Evolutionary conservation across 306 rosid genomes (phyloP), one percentile per base, ranked within the genome.

Genomic region (Prunus campanulata): DNA sequence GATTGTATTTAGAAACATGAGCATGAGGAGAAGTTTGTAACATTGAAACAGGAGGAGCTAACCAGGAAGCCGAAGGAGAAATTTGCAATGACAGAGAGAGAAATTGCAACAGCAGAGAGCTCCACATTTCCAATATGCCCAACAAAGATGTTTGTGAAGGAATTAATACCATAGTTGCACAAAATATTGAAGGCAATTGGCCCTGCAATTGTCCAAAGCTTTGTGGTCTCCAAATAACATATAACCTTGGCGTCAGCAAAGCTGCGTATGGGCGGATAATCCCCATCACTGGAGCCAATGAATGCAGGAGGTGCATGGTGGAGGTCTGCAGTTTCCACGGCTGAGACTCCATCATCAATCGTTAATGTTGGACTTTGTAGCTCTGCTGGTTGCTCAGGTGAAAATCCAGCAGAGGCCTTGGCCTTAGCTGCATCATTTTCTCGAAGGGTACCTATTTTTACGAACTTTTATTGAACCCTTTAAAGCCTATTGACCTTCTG

Each of bases 51-150:
- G 15, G 20, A 47, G 62, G n/a, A 32, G 68, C 77, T 71, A 80
- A 66, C 97, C 98, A 94, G 84, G 88, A 94, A 92, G 65, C 97
- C 97, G 61, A 94, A 94, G 20, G 97, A 86, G 85, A 91, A 88
- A 78, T 91, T 93, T 52, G 96, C 79, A 74, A 93, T 30, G 66
- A 93, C 93, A 22, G 97, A 91, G 10, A 93, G 85, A 61, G 97
- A 88, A 48, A 91, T 86, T 16, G 98, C 90, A 65, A 90, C 87
- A 25, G 98, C 84, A 51, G 97, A 88, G 78, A 93, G 95, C 82
- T 93, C 90, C 54, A 91, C 49, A 74, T 93, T 68, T 7, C 98
- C 98, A 78, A 91, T 20, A 64, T 90, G 96, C 3, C 98, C 98
- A 69, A 85, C 97, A 73, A 90, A 94, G 35, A 91, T 89, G 68